Base-by-base conservation (phyloP, 2,329 filamentous ascomycete genomes). In the Microdochium paspali region DNA sequence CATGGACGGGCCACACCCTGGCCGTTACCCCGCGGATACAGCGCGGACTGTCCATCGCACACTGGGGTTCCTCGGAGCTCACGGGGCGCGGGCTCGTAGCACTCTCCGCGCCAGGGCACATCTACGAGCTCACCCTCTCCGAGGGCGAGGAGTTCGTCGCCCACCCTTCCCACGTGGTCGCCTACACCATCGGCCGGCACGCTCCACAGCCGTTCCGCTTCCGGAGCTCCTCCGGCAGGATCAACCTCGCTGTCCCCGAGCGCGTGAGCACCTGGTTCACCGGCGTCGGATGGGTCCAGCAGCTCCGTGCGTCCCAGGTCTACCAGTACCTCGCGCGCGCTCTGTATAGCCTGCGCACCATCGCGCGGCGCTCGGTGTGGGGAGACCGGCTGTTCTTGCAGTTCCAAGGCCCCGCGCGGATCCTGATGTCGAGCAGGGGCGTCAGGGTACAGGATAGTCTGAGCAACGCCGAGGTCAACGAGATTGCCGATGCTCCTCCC, bases 1-100 rank as follows among this genome's bases (percentile, higher is more conserved):
- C 93, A 47, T 98, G 93, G 93, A 95, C 91, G 0, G 93, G 93
- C 24, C 87, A 95, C 63, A 90, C 88, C 1, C 73, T 98, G 47
- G 73, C 75, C 15, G 76, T 93, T 42, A 82, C 81, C 30, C 88
- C 90, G 2, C 84, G 81, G 44, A 73, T 94, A 54, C 90, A 90
- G 57, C 77, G 76, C 40, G 77, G 78, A 53, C 76, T 96, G 61
- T 83, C 86, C 48, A 61, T 95, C 46, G 82, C 89, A 43, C 84
- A 96, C 61, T 97, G 91, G 91, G 93, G 93, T 57, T 93, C 81
- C 69, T 90, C 91, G 12, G 79, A 87, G 53, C 73, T 96, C 50
- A 95, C 90, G 0, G 93, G 93, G 32, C 80, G 93, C 54, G 93
- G 93, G 1, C 73, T 98, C 21, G 78, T 90, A 1, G 91, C 90